Evolutionary conservation across 148 eudicot species (phyloP).

Genomic region (Silene conica): DNA sequence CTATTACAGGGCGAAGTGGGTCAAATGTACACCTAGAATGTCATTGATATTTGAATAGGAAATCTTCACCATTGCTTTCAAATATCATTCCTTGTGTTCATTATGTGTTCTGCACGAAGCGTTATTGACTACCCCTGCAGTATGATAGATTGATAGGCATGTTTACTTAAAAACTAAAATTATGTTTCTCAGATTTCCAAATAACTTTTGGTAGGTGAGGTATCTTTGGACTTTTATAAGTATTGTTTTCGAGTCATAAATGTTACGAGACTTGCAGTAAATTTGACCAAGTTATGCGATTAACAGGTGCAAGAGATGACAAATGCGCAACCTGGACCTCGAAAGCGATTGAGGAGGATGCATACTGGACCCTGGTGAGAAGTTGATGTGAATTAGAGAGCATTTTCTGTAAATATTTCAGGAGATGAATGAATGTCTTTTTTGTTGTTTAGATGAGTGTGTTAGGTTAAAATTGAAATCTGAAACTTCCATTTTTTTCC

Average conservation of each 20-base stretch:
- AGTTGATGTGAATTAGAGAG: constrained; percentile 1
- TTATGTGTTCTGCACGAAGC: too few relatives aligned
- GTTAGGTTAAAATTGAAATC: constrained; percentile 12
- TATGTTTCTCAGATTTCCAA: neutral
- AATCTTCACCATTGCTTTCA: too few relatives aligned
- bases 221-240: too few relatives aligned
- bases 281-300: neutral
- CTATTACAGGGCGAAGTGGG: too few relatives aligned
- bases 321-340: constrained; percentile 42
- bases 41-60: too few relatives aligned
- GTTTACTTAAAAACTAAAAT: neutral
- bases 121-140: neutral
- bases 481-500: constrained; percentile 10
- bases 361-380: constrained; percentile 86
- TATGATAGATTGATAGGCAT: neutral
- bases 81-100: too few relatives aligned
- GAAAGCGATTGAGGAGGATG: constrained; percentile 65
- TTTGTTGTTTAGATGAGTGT: constrained; percentile 27
- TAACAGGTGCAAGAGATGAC: constrained; percentile 58
- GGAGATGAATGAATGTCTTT: constrained; percentile 17
- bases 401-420: constrained; percentile 41
- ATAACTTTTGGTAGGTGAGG: too few relatives aligned
- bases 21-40: too few relatives aligned
- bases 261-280: neutral
- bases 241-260: too few relatives aligned